A percentile compares a stretch with the other conserved stretches of the same genome.
phyloP scores from a whole-genome alignment of 2,329 filamentous ascomycete species.

The Phaeosphaeriaceae sp. region DNA sequence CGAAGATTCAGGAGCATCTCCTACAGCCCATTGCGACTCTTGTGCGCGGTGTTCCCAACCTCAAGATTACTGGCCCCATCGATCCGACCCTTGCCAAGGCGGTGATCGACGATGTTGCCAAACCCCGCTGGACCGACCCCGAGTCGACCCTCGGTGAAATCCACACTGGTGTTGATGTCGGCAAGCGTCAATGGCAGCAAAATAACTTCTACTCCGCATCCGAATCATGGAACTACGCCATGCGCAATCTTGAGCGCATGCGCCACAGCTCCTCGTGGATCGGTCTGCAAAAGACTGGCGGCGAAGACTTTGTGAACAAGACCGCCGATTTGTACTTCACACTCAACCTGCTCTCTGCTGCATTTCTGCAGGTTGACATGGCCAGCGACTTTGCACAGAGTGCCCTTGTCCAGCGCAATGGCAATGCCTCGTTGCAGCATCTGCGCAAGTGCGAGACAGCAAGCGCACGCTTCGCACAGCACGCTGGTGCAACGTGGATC shows the following conservation, averaged over 20 bases:
- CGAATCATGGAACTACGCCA: slow-evolving; percentile 29
- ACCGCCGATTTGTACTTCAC: slow-evolving; percentile 34
- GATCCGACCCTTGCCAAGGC: slow-evolving; percentile 14
- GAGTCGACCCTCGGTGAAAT: slow-evolving; percentile 31
- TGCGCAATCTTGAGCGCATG: slow-evolving; percentile 37
- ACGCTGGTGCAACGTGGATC: slow-evolving; percentile 30
- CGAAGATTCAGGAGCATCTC: slow-evolving; percentile 26
- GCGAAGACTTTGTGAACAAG: slow-evolving; percentile 32
- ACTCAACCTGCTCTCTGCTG: slow-evolving; percentile 29
- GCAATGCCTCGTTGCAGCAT: slow-evolving; percentile 17
- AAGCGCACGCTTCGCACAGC: slow-evolving; percentile 31
- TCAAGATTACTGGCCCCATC: slow-evolving; percentile 27
- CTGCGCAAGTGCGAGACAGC: slow-evolving; percentile 30
- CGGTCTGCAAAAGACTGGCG: slow-evolving; percentile 23
- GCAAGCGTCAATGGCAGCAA: slow-evolving; percentile 38
- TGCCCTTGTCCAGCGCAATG: slow-evolving; percentile 19
- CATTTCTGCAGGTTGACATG: slow-evolving; percentile 35
- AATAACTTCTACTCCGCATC: slow-evolving; percentile 25
- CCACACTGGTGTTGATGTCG: slow-evolving; percentile 32
- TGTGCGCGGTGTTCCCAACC: slow-evolving; percentile 26
- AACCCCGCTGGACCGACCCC: slow-evolving; percentile 34
- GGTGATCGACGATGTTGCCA: slow-evolving; percentile 21
- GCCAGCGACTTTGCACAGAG: slow-evolving; percentile 7
- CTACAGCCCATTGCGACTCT: slow-evolving; percentile 26
- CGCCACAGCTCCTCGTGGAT: slow-evolving; percentile 35